Conservation (phyloP, 805 yeast genomes). For the Debaryomyces maramus region DNA sequence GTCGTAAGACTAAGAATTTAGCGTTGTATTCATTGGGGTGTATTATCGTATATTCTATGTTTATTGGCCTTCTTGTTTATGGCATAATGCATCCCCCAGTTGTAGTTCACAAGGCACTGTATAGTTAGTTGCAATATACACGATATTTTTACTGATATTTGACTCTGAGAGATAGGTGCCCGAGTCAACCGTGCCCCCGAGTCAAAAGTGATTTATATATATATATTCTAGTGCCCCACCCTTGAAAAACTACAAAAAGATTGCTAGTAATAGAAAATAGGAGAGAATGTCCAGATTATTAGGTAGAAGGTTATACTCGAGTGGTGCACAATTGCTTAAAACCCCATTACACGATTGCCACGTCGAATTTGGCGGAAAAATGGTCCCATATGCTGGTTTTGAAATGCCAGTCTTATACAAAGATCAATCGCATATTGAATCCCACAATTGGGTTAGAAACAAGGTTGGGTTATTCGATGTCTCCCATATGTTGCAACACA, state of each 20-base stretch:
- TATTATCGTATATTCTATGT: not conserved
- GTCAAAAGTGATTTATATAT: not conserved
- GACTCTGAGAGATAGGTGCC: not conserved
- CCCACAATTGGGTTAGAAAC: slow-evolving; percentile 90
- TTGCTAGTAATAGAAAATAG: not conserved
- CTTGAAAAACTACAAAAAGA: not conserved
- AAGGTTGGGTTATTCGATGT: slow-evolving; percentile 94
- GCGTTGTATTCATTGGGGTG: not conserved
- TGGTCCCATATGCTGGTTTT: slow-evolving; percentile 97
- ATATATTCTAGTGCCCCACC: not conserved
- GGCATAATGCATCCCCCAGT: not conserved
- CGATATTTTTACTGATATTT: not conserved
- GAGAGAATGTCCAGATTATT: slow-evolving; percentile 1
- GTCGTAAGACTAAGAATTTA: not conserved
- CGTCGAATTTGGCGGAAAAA: slow-evolving; percentile 73
- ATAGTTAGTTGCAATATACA: not conserved
- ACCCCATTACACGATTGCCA: slow-evolving; percentile 88
- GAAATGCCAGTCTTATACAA: slow-evolving; percentile 90
- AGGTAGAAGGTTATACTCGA: slow-evolving; percentile 24
- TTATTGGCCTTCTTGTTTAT: not conserved
- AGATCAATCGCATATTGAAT: slow-evolving; percentile 84
- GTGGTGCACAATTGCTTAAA: slow-evolving; percentile 37
- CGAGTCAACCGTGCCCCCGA: slow-evolving; percentile 4
- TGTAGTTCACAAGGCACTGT: not conserved
- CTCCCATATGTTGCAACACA: slow-evolving; percentile 96